Evolutionary conservation across 1,284 basidiomycete species (phyloP).

Genomic region (Volvariella surrecta): DNA sequence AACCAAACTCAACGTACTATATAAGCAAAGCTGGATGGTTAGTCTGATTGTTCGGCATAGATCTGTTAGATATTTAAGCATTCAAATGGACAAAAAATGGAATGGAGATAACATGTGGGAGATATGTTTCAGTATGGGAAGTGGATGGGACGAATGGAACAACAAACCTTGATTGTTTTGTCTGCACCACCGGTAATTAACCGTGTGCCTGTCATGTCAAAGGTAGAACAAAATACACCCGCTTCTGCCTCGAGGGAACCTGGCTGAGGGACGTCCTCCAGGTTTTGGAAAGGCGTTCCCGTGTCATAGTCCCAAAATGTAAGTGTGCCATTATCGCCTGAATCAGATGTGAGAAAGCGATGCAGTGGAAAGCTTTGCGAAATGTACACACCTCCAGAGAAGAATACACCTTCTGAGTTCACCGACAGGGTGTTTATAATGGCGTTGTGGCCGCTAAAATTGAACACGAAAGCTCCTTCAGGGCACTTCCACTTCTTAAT

Average conservation of each 20-base stretch:
- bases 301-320: conserved; percentile 94
- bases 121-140: too few relatives aligned
- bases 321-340: conserved; percentile 85
- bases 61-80: conserved; percentile 21
- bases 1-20: too few relatives aligned
- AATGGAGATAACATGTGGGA: too few relatives aligned
- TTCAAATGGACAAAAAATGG: too few relatives aligned
- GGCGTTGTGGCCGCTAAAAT: conserved; percentile 93
- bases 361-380: conserved; percentile 4
- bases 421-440: conserved; percentile 96
- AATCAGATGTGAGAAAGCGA: conserved; percentile 3
- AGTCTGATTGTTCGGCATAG: conserved; percentile 43
- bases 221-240: conserved; percentile 92
- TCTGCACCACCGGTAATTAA: conserved; percentile 96
- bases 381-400: conserved; percentile 75
- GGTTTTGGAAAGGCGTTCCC: conserved; percentile 90
- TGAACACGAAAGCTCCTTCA: conserved; percentile 91
- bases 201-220: conserved; percentile 91
- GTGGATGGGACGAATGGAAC: conserved; percentile 4
- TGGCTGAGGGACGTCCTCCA: conserved; percentile 93
- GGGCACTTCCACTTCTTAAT: conserved; percentile 99
- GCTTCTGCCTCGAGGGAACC: conserved; percentile 96
- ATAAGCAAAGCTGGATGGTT: conserved; percentile 2
- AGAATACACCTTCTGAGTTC: conserved; percentile 94
- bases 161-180: conserved; percentile 89